Conservation (phyloP, 257 asterid genomes). For the Thymus quinquecostatus region DNA sequence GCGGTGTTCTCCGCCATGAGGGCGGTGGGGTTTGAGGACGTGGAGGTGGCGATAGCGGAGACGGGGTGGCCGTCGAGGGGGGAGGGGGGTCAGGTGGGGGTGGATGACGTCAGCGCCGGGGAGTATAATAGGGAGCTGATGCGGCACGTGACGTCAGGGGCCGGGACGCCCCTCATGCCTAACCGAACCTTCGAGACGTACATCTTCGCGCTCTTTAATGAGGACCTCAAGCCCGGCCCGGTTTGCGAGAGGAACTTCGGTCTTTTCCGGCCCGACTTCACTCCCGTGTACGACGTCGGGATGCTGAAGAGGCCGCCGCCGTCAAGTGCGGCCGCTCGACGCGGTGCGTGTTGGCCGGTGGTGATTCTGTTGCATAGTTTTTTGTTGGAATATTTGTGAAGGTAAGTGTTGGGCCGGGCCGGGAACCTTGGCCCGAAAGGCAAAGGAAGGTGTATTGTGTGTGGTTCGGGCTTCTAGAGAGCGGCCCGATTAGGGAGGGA, state of each 20-base stretch:
- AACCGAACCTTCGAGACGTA: slow-evolving; percentile 48
- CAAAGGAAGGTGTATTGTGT: not conserved
- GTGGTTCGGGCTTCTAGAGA: not conserved
- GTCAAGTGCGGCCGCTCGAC: slow-evolving; percentile 33
- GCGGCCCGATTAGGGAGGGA: not conserved
- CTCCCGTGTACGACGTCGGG: slow-evolving; percentile 61
- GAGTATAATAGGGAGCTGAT: slow-evolving; percentile 45
- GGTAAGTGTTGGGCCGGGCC: too few relatives aligned
- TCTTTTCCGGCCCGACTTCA: slow-evolving; percentile 37
- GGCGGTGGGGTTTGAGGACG: slow-evolving; percentile 36
- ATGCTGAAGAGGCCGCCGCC: slow-evolving; percentile 40
- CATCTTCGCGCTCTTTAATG: slow-evolving; percentile 54
- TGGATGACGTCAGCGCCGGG: slow-evolving; percentile 38
- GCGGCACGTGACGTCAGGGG: slow-evolving; percentile 45
- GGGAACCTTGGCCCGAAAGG: not conserved
- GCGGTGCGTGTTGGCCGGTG: slow-evolving; percentile 27
- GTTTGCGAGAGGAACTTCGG: slow-evolving; percentile 73
- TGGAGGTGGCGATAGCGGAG: slow-evolving; percentile 49
- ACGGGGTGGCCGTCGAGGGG: slow-evolving; percentile 64
- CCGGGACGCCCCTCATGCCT: slow-evolving; percentile 61
- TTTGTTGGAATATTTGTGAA: slow-evolving; percentile 38
- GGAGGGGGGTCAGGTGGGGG: slow-evolving; percentile 46
- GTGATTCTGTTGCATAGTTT: slow-evolving; percentile 35
- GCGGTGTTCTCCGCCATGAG: slow-evolving; percentile 49
- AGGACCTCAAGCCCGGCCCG: slow-evolving; percentile 76